Percentiles rank a stretch among this genome's conserved stretches.
These are phyloP conservation scores for Eimeria tenella DNA, from an alignment of 169 alveolate genomes.

Conservation along the genomic window DNA sequence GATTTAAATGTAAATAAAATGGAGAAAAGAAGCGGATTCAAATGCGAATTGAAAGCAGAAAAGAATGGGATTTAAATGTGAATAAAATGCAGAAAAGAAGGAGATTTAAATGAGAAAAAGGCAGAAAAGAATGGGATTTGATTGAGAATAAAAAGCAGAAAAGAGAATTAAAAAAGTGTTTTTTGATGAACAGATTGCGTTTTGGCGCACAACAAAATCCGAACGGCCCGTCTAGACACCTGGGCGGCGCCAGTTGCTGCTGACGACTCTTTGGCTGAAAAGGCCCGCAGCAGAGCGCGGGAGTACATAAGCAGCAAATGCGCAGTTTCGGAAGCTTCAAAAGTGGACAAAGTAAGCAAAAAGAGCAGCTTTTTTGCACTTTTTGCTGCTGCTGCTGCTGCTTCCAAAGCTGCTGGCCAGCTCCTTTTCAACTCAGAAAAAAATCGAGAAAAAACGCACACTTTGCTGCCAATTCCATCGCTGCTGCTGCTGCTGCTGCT, in stretches of 20 bases:
- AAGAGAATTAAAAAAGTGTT: background rate
- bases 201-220: background rate
- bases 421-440: too few relatives aligned
- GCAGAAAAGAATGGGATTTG: background rate
- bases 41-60: background rate
- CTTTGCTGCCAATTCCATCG: too few relatives aligned
- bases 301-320: background rate
- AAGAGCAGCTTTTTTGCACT: background rate
- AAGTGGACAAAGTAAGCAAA: background rate
- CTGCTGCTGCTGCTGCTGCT: too few relatives aligned
- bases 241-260: background rate
- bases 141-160: background rate
- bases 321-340: background rate
- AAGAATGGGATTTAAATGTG: too few relatives aligned
- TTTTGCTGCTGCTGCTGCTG: background rate
- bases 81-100: too few relatives aligned
- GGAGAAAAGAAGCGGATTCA: background rate
- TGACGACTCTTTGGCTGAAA: background rate
- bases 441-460: too few relatives aligned
- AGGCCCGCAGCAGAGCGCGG: background rate
- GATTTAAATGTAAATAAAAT: background rate
- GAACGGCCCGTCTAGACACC: constrained; percentile 10
- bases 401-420: background rate
- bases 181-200: background rate
- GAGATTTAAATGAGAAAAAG: too few relatives aligned